These are phyloP conservation scores for Exophiala sideris DNA, from an alignment of 2,329 filamentous ascomycete species.

Conservation along the genomic window DNA sequence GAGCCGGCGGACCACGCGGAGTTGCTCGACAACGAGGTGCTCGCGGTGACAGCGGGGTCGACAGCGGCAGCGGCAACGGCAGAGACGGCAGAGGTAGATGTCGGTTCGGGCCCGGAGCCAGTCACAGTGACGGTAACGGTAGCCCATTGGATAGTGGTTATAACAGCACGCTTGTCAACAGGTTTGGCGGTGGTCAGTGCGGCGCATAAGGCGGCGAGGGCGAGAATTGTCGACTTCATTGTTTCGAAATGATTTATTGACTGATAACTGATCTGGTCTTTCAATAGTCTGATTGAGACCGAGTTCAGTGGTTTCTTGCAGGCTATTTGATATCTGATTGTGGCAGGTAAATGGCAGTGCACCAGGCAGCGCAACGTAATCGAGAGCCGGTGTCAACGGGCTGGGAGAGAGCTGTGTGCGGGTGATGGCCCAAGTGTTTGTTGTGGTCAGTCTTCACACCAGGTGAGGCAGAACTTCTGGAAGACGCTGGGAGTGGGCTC, in stretches of 20 bases:
- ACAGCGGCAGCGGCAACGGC: slow-evolving; percentile 4
- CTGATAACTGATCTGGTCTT: neutral
- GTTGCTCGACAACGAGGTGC: slow-evolving; percentile 3
- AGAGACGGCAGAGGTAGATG: slow-evolving; percentile 3
- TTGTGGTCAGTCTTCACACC: slow-evolving; percentile 13
- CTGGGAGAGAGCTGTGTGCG: slow-evolving; percentile 12
- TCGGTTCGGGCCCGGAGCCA: slow-evolving; percentile 13
- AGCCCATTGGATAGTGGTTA: slow-evolving; percentile 30
- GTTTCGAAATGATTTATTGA: slow-evolving; percentile 9
- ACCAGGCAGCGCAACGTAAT: slow-evolving; percentile 13
- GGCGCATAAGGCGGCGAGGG: slow-evolving; percentile 38
- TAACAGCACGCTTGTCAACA: slow-evolving; percentile 35
- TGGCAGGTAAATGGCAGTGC: slow-evolving; percentile 16
- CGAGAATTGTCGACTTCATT: slow-evolving; percentile 24
- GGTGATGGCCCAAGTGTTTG: slow-evolving; percentile 14
- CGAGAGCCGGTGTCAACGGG: slow-evolving; percentile 12
- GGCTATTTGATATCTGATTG: slow-evolving; percentile 20
- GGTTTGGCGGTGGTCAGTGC: slow-evolving; percentile 35
- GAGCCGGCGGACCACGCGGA: neutral
- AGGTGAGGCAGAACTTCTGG: slow-evolving; percentile 19
- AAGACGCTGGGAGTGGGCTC: slow-evolving; percentile 6
- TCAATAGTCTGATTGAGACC: slow-evolving; percentile 11
- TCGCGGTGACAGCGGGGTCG: slow-evolving; percentile 3
- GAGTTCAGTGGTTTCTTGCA: slow-evolving; percentile 6
- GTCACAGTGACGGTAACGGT: slow-evolving; percentile 39